These are phyloP conservation scores for Rhizopus sp. DNA, from an alignment of 371 early-diverging fungal species.

Conservation along the genomic window DNA sequence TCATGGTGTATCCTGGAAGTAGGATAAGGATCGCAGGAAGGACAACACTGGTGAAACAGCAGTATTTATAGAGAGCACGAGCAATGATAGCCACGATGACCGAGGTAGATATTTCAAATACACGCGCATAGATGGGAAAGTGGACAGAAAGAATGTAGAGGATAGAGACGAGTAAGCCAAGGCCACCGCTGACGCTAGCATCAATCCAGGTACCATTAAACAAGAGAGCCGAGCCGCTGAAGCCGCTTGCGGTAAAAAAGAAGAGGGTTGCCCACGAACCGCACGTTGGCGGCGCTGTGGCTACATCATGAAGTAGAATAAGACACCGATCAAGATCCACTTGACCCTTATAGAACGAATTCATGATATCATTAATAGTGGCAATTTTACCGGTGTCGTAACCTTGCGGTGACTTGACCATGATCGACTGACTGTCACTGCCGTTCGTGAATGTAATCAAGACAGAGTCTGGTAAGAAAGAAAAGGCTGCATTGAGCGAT, in stretches of 20 bases:
- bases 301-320: conserved; percentile 26
- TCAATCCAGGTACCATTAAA: conserved; percentile 49
- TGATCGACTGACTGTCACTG: conserved; percentile 29
- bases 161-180: conserved; percentile 35
- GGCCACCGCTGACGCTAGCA: conserved; percentile 25
- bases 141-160: conserved; percentile 33
- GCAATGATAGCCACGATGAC: conserved; percentile 36
- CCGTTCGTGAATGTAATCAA: conserved; percentile 30
- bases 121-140: conserved; percentile 40
- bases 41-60: conserved; percentile 44
- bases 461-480: conserved; percentile 45
- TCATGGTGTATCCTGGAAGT: conserved; percentile 70
- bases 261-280: conserved; percentile 24
- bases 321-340: conserved; percentile 31
- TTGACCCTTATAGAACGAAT: conserved; percentile 25
- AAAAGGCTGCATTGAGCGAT: conserved; percentile 33
- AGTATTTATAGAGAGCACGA: conserved; percentile 34
- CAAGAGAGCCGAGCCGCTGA: conserved; percentile 33
- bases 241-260: conserved; percentile 32
- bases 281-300: conserved; percentile 38
- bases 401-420: conserved; percentile 44
- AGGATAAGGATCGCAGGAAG: conserved; percentile 57
- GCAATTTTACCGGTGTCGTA: conserved; percentile 46
- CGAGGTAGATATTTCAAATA: conserved; percentile 48
- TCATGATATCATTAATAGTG: conserved; percentile 37